phyloP scores from a whole-genome alignment of 2,329 filamentous ascomycete species.

The Fusarium torulosum region DNA sequence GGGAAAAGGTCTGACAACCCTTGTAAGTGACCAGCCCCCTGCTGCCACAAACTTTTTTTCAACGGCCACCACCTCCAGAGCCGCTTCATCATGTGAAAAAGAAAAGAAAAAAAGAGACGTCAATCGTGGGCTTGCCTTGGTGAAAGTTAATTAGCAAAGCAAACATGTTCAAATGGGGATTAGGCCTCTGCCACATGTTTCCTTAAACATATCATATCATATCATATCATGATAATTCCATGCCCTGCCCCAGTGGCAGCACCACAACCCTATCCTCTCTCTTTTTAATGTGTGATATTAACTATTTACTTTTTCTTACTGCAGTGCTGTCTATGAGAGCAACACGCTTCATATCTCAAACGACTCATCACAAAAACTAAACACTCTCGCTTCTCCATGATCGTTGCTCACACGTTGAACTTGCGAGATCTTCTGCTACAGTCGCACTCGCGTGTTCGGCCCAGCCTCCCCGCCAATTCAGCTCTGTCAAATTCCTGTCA shows the following conservation, averaged over 20 bases:
- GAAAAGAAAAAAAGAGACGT: not conserved
- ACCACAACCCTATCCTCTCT: not conserved
- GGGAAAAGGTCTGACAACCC: too few species aligned
- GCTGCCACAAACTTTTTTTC: conserved; percentile 31
- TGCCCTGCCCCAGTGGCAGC: conserved; percentile 12
- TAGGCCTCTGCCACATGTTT: conserved; percentile 7
- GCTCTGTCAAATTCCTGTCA: not conserved
- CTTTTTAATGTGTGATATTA: too few species aligned
- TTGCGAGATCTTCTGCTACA: not conserved
- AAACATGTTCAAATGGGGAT: conserved; percentile 6
- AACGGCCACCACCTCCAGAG: conserved; percentile 5
- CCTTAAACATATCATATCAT: conserved; percentile 15
- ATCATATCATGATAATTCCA: not conserved
- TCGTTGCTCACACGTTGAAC: not conserved
- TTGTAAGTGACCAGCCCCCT: conserved; percentile 15
- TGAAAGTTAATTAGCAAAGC: conserved; percentile 1
- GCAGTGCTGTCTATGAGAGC: not conserved
- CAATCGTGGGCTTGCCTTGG: not conserved
- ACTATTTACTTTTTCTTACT: conserved; percentile 17
- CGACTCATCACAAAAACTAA: conserved; percentile 26
- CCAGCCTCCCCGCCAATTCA: conserved; percentile 10
- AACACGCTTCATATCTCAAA: not conserved
- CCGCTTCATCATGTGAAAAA: conserved; percentile 4
- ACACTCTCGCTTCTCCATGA: conserved; percentile 18
- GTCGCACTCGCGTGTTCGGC: conserved; percentile 26